phyloP scores from a whole-genome alignment of 768 basidiomycete genomes.

The Lentinula boryana region DNA sequence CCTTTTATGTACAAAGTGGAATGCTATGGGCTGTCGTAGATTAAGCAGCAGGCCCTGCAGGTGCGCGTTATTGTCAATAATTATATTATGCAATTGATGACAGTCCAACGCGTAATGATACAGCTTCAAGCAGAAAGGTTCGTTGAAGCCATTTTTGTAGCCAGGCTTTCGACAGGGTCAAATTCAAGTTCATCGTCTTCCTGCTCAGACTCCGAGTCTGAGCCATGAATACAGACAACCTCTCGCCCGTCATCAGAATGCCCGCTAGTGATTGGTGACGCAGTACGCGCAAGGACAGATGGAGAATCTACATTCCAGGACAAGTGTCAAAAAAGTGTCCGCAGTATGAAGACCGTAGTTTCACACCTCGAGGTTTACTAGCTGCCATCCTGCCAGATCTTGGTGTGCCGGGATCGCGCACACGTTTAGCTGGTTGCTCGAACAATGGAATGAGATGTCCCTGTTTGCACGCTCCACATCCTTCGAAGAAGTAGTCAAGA shows the following conservation, averaged over 20 bases:
- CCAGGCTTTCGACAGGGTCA: slow-evolving; percentile 25
- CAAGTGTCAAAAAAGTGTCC: neutral
- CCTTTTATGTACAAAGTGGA: neutral
- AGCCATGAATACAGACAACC: slow-evolving; percentile 9
- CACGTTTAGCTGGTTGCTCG: slow-evolving; percentile 21
- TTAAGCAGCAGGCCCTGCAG: neutral
- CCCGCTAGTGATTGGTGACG: slow-evolving; percentile 13
- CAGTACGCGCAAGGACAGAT: neutral
- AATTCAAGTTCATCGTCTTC: slow-evolving; percentile 19
- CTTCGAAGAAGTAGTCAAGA: slow-evolving; percentile 24
- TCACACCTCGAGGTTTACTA: slow-evolving; percentile 37
- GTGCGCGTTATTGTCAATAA: neutral
- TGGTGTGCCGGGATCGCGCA: slow-evolving; percentile 27
- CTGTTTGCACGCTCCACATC: slow-evolving; percentile 59
- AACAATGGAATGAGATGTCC: slow-evolving; percentile 60
- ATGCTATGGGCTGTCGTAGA: neutral
- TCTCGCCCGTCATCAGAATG: neutral
- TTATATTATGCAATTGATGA: neutral
- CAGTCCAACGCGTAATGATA: too few species aligned
- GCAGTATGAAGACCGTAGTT: neutral
- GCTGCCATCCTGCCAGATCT: slow-evolving; percentile 40
- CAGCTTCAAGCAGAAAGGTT: slow-evolving; percentile 6
- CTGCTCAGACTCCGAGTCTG: slow-evolving; percentile 7
- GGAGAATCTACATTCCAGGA: neutral
- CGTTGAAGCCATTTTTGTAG: slow-evolving; percentile 19